These are phyloP conservation scores for Pistacia vera DNA, from an alignment of 345 rosid species.

Conservation along the genomic window DNA sequence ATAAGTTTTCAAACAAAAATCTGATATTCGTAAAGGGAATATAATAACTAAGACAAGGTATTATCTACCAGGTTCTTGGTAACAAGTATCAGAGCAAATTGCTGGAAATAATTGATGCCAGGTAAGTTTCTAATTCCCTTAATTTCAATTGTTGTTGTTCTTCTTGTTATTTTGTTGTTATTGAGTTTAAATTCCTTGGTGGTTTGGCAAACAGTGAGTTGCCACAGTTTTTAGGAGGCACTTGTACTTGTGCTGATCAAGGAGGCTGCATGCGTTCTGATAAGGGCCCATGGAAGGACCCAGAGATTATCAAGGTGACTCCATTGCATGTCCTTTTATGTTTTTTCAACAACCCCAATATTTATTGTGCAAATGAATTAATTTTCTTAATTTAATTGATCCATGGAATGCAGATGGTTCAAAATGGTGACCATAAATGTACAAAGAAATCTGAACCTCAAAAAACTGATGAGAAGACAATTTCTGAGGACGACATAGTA, in stretches of 20 bases:
- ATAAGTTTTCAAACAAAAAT: not conserved
- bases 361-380: not conserved
- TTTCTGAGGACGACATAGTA: slow-evolving; percentile 43
- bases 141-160: not conserved
- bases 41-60: slow-evolving; percentile 1
- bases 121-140: slow-evolving; percentile 34
- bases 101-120: slow-evolving; percentile 88
- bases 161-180: not conserved
- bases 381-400: slow-evolving; percentile 4
- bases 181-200: slow-evolving; percentile 1
- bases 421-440: slow-evolving; percentile 73
- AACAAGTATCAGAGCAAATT: slow-evolving; percentile 92
- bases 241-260: slow-evolving; percentile 79
- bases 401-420: slow-evolving; percentile 58
- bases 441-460: slow-evolving; percentile 34
- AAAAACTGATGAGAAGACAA: slow-evolving; percentile 45
- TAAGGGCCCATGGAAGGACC: slow-evolving; percentile 94
- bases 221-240: slow-evolving; percentile 90
- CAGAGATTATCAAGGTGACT: slow-evolving; percentile 69
- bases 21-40: not conserved
- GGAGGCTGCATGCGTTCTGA: slow-evolving; percentile 96
- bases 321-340: not conserved
- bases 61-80: slow-evolving; percentile 78
- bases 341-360: not conserved
- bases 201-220: slow-evolving; percentile 57